phyloP scores from a whole-genome alignment of 441 rosid species.

The Viola pubescens region DNA sequence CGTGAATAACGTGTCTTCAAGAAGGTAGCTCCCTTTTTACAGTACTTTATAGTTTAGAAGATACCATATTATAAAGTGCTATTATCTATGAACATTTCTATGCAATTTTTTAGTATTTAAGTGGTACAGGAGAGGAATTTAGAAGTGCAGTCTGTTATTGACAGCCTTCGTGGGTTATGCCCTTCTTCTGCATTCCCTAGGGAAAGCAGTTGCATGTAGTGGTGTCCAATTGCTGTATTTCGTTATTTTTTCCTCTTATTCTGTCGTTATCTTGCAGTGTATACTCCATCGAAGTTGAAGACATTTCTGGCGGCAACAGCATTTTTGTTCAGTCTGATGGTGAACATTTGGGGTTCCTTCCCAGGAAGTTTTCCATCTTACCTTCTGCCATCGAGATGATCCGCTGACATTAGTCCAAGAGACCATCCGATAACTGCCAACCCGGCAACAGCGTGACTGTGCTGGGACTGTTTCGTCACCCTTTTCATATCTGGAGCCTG shows the following conservation, averaged over 20 bases:
- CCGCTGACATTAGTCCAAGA: conserved; percentile 27
- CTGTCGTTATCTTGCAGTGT: conserved; percentile 38
- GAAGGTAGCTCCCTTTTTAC: conserved; percentile 35
- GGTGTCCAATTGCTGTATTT: neutral
- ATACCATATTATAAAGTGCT: too few relatives aligned
- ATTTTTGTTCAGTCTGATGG: conserved; percentile 96
- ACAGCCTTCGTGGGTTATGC: neutral
- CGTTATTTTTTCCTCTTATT: neutral
- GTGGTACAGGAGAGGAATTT: neutral
- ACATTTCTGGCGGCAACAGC: conserved; percentile 43
- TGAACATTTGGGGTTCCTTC: conserved; percentile 82
- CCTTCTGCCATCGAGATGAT: conserved; percentile 78
- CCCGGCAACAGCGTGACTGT: too few relatives aligned
- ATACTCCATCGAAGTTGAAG: conserved; percentile 65
- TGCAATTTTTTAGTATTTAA: neutral
- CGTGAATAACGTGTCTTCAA: conserved; percentile 59
- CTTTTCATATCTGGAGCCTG: too few relatives aligned
- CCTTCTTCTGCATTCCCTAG: neutral
- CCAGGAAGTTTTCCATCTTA: conserved; percentile 58
- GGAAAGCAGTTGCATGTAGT: neutral
- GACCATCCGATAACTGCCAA: neutral
- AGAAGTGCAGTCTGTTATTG: neutral
- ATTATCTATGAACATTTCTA: neutral
- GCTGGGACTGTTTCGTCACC: too few relatives aligned
- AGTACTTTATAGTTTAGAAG: neutral